A percentile compares a stretch with the other conserved stretches of the same genome.
Evolutionary conservation across 768 basidiomycete species (phyloP).

Genomic region (Suillus placidus): DNA sequence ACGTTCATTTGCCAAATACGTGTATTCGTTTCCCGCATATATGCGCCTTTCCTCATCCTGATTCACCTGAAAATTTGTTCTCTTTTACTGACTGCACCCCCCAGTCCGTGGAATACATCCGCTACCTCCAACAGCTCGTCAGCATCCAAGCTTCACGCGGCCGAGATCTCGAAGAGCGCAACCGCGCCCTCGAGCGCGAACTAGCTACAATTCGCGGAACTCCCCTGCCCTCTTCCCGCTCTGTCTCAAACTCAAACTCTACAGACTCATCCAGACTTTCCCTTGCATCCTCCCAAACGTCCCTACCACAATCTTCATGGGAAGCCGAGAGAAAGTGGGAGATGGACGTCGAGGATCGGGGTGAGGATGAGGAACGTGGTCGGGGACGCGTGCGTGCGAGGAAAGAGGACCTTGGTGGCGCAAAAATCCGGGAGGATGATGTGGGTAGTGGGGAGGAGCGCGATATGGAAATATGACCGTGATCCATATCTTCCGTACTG

Average conservation of each 20-base stretch:
- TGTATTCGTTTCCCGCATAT: not conserved
- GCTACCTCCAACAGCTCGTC: conserved; percentile 87
- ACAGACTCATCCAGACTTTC: not conserved
- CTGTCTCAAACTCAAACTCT: not conserved
- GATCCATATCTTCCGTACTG: not conserved
- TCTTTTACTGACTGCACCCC: not conserved
- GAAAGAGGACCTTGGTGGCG: not conserved
- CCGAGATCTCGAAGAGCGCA: conserved; percentile 75
- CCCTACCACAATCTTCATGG: not conserved
- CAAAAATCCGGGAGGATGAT: not conserved
- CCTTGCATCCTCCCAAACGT: not conserved
- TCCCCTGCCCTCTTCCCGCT: not conserved
- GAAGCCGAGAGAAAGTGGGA: conserved; percentile 3
- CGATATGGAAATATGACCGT: conserved; percentile 4
- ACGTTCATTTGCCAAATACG: not conserved
- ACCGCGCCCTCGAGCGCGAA: conserved; percentile 44
- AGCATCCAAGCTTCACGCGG: conserved; percentile 77
- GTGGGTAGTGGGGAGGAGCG: not conserved
- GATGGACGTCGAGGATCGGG: conserved; percentile 1
- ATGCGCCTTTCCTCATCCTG: not conserved
- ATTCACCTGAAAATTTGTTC: conserved; percentile 10
- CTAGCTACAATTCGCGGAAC: conserved; percentile 25
- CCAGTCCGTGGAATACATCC: conserved; percentile 54
- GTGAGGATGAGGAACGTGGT: not conserved
- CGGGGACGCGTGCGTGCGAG: not conserved